Percentiles rank a stretch among this genome's conserved stretches.
Conservation (phyloP, 2,329 filamentous ascomycete genomes). For the Ophiostoma tasmaniense region DNA sequence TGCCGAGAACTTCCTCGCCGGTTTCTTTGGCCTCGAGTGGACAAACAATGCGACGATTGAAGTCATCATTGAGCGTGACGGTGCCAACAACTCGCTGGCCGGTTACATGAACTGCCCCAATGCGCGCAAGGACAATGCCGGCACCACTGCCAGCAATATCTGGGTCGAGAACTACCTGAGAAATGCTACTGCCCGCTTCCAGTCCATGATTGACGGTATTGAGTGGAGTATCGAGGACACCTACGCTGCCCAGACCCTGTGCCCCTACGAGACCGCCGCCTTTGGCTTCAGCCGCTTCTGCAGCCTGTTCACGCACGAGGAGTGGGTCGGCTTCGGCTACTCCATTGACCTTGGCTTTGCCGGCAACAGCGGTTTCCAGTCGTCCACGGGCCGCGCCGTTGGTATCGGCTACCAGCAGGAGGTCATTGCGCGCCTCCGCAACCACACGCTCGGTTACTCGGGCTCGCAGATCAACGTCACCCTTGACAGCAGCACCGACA, state of each 20-base stretch:
- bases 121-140: slow-evolving; percentile 41
- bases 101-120: slow-evolving; percentile 62
- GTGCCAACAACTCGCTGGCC: slow-evolving; percentile 63
- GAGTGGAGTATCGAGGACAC: slow-evolving; percentile 57
- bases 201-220: slow-evolving; percentile 44
- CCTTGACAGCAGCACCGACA: slow-evolving; percentile 56
- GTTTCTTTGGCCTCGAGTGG: slow-evolving; percentile 72
- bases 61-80: slow-evolving; percentile 55
- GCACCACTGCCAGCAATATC: slow-evolving; percentile 43
- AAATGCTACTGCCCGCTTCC: slow-evolving; percentile 54
- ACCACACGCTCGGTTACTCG: slow-evolving; percentile 53
- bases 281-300: slow-evolving; percentile 70
- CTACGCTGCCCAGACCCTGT: slow-evolving; percentile 62
- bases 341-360: slow-evolving; percentile 58
- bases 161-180: slow-evolving; percentile 59
- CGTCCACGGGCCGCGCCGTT: slow-evolving; percentile 59
- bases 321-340: slow-evolving; percentile 68
- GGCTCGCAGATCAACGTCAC: slow-evolving; percentile 59
- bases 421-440: slow-evolving; percentile 59
- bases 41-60: slow-evolving; percentile 63
- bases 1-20: slow-evolving; percentile 69
- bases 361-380: slow-evolving; percentile 53
- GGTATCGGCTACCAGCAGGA: slow-evolving; percentile 68
- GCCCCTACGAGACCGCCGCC: slow-evolving; percentile 70
- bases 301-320: slow-evolving; percentile 63